These are phyloP conservation scores for Claviceps sp. DNA, from an alignment of 2,329 filamentous ascomycete genomes.

Conservation along the genomic window DNA sequence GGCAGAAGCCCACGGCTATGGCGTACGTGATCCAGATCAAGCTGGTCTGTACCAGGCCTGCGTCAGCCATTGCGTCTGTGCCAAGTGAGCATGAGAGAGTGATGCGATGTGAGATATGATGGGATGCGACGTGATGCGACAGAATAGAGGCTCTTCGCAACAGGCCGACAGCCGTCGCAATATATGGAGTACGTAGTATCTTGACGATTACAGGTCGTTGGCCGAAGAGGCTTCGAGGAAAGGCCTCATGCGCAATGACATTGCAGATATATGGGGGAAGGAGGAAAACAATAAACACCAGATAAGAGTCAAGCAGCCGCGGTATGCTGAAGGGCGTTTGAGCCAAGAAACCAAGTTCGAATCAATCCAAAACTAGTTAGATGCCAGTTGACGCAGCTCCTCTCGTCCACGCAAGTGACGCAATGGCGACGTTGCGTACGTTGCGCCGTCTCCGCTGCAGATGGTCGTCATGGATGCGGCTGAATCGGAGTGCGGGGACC, in stretches of 20 bases:
- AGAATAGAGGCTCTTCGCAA: too few relatives aligned
- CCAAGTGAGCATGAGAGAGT: neutral
- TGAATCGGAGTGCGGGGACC: neutral
- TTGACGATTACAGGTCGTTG: neutral
- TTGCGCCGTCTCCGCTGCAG: neutral
- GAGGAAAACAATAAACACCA: neutral
- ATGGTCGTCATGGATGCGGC: neutral
- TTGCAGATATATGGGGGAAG: neutral
- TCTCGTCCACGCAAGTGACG: conserved; percentile 6
- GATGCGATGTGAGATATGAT: neutral
- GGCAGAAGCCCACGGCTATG: conserved; percentile 62
- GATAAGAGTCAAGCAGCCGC: neutral
- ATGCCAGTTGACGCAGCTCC: neutral
- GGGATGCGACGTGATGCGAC: neutral
- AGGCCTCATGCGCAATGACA: neutral
- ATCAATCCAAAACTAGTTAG: too few relatives aligned
- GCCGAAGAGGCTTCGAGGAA: neutral
- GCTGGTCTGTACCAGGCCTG: conserved; percentile 64
- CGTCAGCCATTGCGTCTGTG: conserved; percentile 24
- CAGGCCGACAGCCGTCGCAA: too few relatives aligned
- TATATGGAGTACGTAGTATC: too few relatives aligned
- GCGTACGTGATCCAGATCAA: conserved; percentile 94
- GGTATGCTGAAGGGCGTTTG: neutral
- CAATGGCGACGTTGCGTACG: conserved; percentile 5
- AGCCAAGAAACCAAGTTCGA: too few relatives aligned